A percentile compares a stretch with the other conserved stretches of the same genome.
These are phyloP conservation scores for Chlorella sp. DNA, from an alignment of 139 green algal genomes.

Conservation along the genomic window DNA sequence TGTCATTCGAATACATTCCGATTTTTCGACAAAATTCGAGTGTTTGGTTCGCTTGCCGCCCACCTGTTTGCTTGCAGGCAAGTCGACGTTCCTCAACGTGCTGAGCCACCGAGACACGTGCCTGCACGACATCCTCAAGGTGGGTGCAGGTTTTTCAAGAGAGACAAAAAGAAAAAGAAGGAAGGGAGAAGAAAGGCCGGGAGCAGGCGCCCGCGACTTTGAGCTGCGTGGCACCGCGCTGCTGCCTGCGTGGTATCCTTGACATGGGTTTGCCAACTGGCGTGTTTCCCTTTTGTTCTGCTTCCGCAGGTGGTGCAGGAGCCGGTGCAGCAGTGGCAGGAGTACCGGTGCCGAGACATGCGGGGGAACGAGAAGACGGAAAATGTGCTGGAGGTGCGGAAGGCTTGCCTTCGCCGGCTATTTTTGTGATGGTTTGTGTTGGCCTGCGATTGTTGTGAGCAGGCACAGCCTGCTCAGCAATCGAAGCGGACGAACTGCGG, in stretches of 20 bases:
- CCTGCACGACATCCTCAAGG: slow-evolving; percentile 64
- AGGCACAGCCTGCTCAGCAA: too few relatives aligned
- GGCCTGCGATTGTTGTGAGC: too few relatives aligned
- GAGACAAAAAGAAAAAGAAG: too few relatives aligned
- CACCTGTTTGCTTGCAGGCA: slow-evolving; percentile 58
- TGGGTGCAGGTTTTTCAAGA: slow-evolving; percentile 30
- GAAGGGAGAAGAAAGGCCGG: too few relatives aligned
- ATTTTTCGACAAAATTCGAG: too few relatives aligned
- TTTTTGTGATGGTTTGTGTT: too few relatives aligned
- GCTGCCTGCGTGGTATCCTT: neutral
- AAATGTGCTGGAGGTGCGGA: neutral
- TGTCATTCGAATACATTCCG: too few relatives aligned
- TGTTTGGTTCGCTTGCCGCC: too few relatives aligned
- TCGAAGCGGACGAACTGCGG: too few relatives aligned
- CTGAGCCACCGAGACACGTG: slow-evolving; percentile 37
- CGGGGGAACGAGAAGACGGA: slow-evolving; percentile 19
- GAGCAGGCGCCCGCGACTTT: too few relatives aligned
- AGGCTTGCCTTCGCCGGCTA: too few relatives aligned
- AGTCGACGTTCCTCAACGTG: slow-evolving; percentile 91
- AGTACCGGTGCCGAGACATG: slow-evolving; percentile 49
- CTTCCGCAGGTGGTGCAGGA: slow-evolving; percentile 87
- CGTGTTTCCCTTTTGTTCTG: neutral
- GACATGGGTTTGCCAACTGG: neutral
- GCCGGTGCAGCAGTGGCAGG: slow-evolving; percentile 94
- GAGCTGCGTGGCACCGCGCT: neutral